These are phyloP conservation scores for Cudoniella acicularis DNA, from an alignment of 495 filamentous ascomycete genomes.

Conservation along the genomic window DNA sequence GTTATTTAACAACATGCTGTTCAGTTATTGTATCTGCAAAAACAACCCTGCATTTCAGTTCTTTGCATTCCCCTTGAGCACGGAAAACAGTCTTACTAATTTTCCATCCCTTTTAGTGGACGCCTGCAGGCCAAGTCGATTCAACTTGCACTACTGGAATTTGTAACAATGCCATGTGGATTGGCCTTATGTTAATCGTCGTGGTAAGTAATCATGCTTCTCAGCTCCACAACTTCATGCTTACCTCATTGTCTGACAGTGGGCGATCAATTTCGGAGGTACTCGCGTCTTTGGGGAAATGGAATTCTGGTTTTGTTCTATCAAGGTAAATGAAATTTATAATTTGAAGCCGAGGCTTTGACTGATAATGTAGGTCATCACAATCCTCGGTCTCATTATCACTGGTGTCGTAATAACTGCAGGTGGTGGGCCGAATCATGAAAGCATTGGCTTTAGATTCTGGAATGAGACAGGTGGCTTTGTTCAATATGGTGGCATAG, in stretches of 20 bases:
- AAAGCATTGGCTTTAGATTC: slow-evolving; percentile 53
- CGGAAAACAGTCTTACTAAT: slow-evolving; percentile 54
- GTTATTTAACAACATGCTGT: slow-evolving; percentile 29
- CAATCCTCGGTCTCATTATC: slow-evolving; percentile 50
- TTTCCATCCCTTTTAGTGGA: background rate
- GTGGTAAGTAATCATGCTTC: slow-evolving; percentile 38
- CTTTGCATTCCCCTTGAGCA: slow-evolving; percentile 29
- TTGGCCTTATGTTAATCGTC: background rate
- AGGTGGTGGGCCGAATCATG: slow-evolving; percentile 52
- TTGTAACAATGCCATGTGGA: background rate
- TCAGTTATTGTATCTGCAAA: slow-evolving; percentile 28
- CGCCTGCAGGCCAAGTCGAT: background rate
- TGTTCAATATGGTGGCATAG: slow-evolving; percentile 52
- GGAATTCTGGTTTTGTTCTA: slow-evolving; percentile 51
- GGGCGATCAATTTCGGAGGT: background rate
- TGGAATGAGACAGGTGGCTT: slow-evolving; percentile 70
- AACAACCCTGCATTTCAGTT: background rate
- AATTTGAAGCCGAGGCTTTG: too few relatives aligned
- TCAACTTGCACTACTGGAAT: background rate
- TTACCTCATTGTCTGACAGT: too few relatives aligned
- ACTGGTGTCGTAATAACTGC: slow-evolving; percentile 49
- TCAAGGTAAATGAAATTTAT: slow-evolving; percentile 43
- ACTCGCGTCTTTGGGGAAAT: slow-evolving; percentile 44
- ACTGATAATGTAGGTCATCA: slow-evolving; percentile 44
- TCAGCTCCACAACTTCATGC: slow-evolving; percentile 49